Base-by-base conservation (phyloP, 2,329 filamentous ascomycete species). In the Ustulina deusta region DNA sequence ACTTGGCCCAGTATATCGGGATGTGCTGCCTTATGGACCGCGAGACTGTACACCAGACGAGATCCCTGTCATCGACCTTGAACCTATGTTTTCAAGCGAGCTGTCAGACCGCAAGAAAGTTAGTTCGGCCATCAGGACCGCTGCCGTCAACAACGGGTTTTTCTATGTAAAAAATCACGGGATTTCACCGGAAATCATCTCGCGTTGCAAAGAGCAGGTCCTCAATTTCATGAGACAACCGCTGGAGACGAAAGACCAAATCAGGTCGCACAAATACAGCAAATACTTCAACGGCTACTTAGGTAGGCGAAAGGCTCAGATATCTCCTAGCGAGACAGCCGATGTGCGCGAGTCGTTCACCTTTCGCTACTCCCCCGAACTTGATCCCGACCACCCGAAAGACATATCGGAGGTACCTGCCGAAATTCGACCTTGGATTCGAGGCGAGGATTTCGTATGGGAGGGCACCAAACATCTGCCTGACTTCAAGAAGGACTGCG, bases 111-210 rank as follows among this genome's bases (percentile, higher is more conserved):
- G 82, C 0, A 75, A 79, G 46, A 69, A 72, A 11, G 79, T 86
- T 0, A 84, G 84, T 0, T 70, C 72, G 0, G 74, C 79, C 4
- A 81, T 87, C 17, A 79, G 78, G 22, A 71, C 77, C 0, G 86
- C 86, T 0, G 82, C 85, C 2, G 81, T 82, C 15, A 84, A 81
- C 42, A 86, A 79, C 0, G 86, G 85, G 2, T 88, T 88, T 78
- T 87, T 88, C 76, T 87, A 87, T 76, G 79, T 87, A 66, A 79
- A 78, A 66, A 84, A 85, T 64, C 85, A 87, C 65, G 82, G 84
- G 3, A 81, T 86, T 27, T 65, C 80, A 0, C 46, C 77, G 1
- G 72, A 75, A 29, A 80, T 78, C 0, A 77, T 80, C 29, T 59
- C 71, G 4, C 79, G 77, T 9, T 79, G 78, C 36, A 76, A 75